Evolutionary conservation across 306 rosid genomes (phyloP).

Genomic region (Vigna unguiculata): DNA sequence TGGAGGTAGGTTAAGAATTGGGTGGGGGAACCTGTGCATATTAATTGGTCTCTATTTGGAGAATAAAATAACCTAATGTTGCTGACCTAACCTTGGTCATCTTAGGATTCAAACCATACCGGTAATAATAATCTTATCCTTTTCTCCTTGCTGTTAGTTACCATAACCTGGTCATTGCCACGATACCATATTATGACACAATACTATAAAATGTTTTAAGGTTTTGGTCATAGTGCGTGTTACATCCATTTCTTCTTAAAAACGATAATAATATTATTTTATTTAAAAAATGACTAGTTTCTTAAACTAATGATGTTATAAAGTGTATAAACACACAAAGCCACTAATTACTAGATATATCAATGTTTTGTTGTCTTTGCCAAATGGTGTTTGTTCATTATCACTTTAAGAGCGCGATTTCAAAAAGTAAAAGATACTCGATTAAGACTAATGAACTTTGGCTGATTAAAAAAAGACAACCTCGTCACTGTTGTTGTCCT

Average conservation of each 20-base stretch:
- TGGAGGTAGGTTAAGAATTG: too few species aligned
- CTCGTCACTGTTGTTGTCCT: too few species aligned
- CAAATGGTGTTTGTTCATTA: not conserved
- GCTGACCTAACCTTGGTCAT: too few species aligned
- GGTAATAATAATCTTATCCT: too few species aligned
- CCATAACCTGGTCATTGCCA: too few species aligned
- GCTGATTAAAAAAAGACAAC: too few species aligned
- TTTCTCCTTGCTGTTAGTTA: too few species aligned
- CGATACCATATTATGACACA: too few species aligned
- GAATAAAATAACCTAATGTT: not conserved
- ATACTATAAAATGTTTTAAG: not conserved
- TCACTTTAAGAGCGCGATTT: not conserved
- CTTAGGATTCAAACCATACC: too few species aligned
- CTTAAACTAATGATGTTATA: not conserved
- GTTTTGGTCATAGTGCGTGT: not conserved
- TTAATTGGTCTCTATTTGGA: not conserved
- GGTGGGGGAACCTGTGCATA: too few species aligned
- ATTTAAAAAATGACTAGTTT: not conserved
- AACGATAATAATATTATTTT: not conserved
- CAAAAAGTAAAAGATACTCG: not conserved
- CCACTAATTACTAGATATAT: too few species aligned
- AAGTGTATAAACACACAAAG: not conserved
- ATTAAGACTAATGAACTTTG: not conserved
- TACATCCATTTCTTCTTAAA: not conserved
- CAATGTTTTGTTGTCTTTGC: not conserved